A percentile compares a stretch with the other conserved stretches of the same genome.
phyloP scores from a whole-genome alignment of 2,329 filamentous ascomycete species.

The Calonectria naviculata region DNA sequence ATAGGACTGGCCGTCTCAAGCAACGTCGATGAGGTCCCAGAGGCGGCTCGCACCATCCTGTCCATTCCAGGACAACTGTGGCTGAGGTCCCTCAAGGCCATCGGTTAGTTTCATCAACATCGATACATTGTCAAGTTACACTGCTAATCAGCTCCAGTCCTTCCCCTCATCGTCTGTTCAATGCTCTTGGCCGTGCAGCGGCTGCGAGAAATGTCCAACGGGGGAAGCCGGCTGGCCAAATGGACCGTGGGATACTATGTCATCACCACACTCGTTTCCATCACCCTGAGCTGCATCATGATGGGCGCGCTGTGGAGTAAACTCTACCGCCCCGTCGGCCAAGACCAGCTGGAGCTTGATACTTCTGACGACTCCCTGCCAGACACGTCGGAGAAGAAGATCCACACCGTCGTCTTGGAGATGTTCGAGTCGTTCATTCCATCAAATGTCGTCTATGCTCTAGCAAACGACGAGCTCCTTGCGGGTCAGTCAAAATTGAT shows the following conservation, averaged over 20 bases:
- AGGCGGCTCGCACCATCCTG: constrained; percentile 54
- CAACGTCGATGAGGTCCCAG: constrained; percentile 54
- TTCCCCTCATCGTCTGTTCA: constrained; percentile 62
- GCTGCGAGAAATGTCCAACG: constrained; percentile 57
- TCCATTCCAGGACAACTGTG: constrained; percentile 61
- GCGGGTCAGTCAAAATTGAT: constrained; percentile 27
- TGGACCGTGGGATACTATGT: constrained; percentile 64
- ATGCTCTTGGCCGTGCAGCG: constrained; percentile 63
- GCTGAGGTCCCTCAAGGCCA: constrained; percentile 60
- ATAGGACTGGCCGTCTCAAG: constrained; percentile 60
- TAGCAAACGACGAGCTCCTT: constrained; percentile 59
- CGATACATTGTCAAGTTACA: no score
- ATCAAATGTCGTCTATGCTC: constrained; percentile 57
- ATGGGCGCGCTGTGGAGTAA: constrained; percentile 59
- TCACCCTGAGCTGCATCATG: constrained; percentile 58
- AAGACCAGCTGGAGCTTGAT: constrained; percentile 42
- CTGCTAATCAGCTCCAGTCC: constrained; percentile 46
- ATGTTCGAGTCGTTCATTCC: constrained; percentile 63
- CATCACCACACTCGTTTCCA: constrained; percentile 60
- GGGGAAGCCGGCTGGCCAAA: constrained; percentile 55
- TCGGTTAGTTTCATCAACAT: constrained; percentile 48
- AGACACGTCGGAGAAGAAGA: constrained; percentile 45
- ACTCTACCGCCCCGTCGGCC: constrained; percentile 52
- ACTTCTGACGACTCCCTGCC: constrained; percentile 24
- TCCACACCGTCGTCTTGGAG: constrained; percentile 57